Percentiles rank a stretch among this genome's conserved stretches.
Conservation (phyloP, 1,284 basidiomycete genomes). For the Vanrija pseudolonga region DNA sequence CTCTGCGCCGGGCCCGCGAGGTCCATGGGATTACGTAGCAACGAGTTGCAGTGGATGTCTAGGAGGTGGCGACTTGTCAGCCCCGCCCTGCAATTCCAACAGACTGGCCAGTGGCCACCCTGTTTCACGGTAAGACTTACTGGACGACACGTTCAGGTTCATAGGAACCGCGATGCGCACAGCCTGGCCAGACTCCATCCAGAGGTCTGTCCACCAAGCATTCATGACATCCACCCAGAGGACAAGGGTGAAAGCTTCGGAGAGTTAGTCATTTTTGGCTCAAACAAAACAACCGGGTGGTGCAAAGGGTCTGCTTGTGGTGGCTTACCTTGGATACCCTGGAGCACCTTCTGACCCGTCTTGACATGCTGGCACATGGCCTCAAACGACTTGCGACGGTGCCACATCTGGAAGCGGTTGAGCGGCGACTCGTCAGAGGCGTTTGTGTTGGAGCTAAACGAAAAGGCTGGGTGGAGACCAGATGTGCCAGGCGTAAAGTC, state of each 20-base stretch:
- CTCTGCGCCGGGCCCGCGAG: conserved; percentile 17
- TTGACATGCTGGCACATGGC: conserved; percentile 21
- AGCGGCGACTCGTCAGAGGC: conserved; percentile 11
- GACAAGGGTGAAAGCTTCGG: conserved; percentile 23
- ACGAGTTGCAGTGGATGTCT: conserved; percentile 4
- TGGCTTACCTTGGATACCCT: conserved; percentile 27
- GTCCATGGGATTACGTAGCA: conserved; percentile 10
- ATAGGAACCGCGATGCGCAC: conserved; percentile 33
- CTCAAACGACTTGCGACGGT: conserved; percentile 36
- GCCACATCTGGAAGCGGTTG: conserved; percentile 44
- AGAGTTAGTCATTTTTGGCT: neutral
- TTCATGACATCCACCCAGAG: conserved; percentile 36
- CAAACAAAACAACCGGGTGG: too few relatives aligned
- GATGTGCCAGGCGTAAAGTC: conserved; percentile 15
- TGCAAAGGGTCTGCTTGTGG: too few relatives aligned
- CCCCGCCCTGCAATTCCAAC: too few relatives aligned
- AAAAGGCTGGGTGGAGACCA: neutral
- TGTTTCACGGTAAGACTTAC: conserved; percentile 13
- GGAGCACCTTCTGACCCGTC: conserved; percentile 25
- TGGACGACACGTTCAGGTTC: conserved; percentile 29
- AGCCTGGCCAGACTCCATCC: conserved; percentile 33
- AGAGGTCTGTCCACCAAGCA: conserved; percentile 39
- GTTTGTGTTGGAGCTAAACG: neutral
- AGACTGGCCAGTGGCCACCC: too few relatives aligned
- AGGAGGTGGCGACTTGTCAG: neutral